Evolutionary conservation across 805 yeast genomes (phyloP), one percentile per base, ranked within the genome.

Genomic region (Saturnispora halmiae): DNA sequence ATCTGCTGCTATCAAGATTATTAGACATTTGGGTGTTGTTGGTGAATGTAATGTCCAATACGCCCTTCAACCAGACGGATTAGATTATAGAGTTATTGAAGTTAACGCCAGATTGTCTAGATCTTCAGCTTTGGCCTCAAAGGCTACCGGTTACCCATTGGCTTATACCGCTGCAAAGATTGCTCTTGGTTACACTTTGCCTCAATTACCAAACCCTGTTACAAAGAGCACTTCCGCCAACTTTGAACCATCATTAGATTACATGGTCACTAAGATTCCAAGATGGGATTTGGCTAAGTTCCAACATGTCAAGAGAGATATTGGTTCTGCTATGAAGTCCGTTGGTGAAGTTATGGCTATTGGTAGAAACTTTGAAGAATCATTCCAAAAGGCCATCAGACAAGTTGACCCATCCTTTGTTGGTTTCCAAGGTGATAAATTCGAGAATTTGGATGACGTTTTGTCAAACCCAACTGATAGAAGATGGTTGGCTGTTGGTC

Each of bases 41-140:
- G 98, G 98, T 72, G 98, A 90, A 70, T 90, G 98, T 73, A 90
- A 90, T 69, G 86, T 90, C 56, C 98, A 90, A 66, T 90, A 90
- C 59, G 96, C 97, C 39, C 73, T 90, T 60, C 83, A 90, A 59
- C 97, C 98, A 45, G 75, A 79, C 65, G 80, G 94, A 45, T 81
- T 84, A 64, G 97, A 92, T 58, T 90, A 90, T 69, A 82, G 98
- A 67, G 86, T 90, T 52, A 90, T 90, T 63, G 98, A 90, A 70
- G 98, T 90, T 51, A 90, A 90, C 61, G 98, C 98, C 38, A 82
- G 98, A 70, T 73, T 90, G 54, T 88, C 96, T 25, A 80, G 98
- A 64, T 90, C 98, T 36, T 92, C 97, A n/a, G 98, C 98, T 43
- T 73, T 90, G 55, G 98, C 98, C 36, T 90, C 97, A 19, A 90